These are phyloP conservation scores for Flaveria linearis DNA, from an alignment of 129 eudicot genomes.

Conservation along the genomic window DNA sequence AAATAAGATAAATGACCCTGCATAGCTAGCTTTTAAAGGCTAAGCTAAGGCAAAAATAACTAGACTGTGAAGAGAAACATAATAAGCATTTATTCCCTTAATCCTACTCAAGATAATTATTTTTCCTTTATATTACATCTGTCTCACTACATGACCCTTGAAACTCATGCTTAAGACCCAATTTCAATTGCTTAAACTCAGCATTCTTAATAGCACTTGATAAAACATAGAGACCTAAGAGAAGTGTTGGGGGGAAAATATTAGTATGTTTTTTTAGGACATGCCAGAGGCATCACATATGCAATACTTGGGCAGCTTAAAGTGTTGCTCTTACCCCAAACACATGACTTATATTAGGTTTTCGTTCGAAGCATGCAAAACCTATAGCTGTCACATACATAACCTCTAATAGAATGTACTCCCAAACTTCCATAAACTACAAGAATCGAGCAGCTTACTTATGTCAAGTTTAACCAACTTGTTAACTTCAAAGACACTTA, in stretches of 20 bases:
- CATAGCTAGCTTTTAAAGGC: constrained; percentile 11
- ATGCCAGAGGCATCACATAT: constrained; percentile 8
- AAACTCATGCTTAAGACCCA: not conserved
- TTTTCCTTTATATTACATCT: not conserved
- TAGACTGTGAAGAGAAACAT: not conserved
- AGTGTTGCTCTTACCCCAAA: not conserved
- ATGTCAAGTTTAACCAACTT: constrained; percentile 1
- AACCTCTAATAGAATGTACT: not conserved
- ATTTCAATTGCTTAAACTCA: not conserved
- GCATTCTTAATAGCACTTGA: not conserved
- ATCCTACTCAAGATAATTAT: not conserved
- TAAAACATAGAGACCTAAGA: not conserved
- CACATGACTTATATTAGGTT: constrained; percentile 4
- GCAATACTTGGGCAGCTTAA: constrained; percentile 15
- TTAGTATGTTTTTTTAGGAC: not conserved
- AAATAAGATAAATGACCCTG: constrained; percentile 16
- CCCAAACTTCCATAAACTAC: not conserved
- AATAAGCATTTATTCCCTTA: not conserved
- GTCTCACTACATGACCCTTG: not conserved
- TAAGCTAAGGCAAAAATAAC: not conserved
- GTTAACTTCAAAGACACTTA: not conserved
- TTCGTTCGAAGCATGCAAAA: constrained; percentile 1
- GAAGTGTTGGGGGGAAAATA: not conserved
- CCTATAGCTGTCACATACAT: not conserved
- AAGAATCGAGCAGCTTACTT: constrained; percentile 15